Evolutionary conservation across 768 basidiomycete species (phyloP).

Genomic region (Rossbeevera mucosa): DNA sequence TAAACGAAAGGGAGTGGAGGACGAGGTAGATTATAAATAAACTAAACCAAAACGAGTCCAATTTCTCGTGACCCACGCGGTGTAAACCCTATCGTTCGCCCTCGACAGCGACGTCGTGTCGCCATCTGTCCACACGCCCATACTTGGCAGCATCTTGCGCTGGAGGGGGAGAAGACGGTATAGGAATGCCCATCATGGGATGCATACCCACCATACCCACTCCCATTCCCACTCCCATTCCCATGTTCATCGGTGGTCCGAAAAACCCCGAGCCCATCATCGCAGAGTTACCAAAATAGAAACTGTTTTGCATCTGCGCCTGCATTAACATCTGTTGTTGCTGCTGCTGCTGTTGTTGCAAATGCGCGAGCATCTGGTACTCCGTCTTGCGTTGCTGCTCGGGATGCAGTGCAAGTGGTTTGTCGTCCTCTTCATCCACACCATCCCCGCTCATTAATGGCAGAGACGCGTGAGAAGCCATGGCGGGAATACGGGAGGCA

Average conservation of each 20-base stretch:
- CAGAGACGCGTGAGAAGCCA: constrained; percentile 23
- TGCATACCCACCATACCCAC: constrained; percentile 33
- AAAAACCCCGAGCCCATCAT: constrained; percentile 73
- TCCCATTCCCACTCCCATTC: constrained; percentile 23
- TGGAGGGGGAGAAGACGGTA: constrained; percentile 56
- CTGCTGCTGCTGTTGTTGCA: constrained; percentile 39
- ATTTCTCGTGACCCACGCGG: background rate
- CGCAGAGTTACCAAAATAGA: constrained; percentile 64
- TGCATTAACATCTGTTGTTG: constrained; percentile 71
- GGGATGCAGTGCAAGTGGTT: constrained; percentile 67
- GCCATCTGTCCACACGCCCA: constrained; percentile 74
- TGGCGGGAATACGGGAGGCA: constrained; percentile 42
- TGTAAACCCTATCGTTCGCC: constrained; percentile 37
- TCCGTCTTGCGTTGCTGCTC: constrained; percentile 76
- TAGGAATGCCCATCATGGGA: constrained; percentile 38
- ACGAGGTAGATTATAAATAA: background rate
- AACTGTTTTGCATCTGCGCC: constrained; percentile 68
- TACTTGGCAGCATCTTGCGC: constrained; percentile 62
- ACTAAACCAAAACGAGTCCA: constrained; percentile 12
- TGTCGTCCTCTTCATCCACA: constrained; percentile 61
- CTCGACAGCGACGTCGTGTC: constrained; percentile 71
- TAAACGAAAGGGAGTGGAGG: background rate
- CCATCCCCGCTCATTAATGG: constrained; percentile 37
- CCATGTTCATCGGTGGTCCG: constrained; percentile 48
- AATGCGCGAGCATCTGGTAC: constrained; percentile 37